A percentile compares a stretch with the other conserved stretches of the same genome.
Conservation (phyloP, 192 early-diverging fungal genomes). For the Coemansia sp. region DNA sequence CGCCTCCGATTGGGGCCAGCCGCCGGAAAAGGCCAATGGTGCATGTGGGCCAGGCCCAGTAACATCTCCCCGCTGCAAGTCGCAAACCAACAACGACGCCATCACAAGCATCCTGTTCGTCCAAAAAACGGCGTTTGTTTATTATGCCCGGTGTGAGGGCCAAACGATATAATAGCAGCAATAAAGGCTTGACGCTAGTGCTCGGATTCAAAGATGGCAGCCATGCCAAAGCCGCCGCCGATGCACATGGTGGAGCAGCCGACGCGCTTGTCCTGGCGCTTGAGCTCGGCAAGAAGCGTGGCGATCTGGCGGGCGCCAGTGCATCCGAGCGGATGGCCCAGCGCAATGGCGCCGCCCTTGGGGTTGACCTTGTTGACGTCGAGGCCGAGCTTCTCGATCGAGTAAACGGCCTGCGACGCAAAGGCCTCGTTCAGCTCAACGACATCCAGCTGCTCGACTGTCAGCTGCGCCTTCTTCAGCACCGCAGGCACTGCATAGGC, state of each 20-base stretch:
- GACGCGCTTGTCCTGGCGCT: conserved; percentile 80
- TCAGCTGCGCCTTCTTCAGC: conserved; percentile 77
- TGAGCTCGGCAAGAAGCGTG: conserved; percentile 90
- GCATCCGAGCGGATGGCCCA: conserved; percentile 93
- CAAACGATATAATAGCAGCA: neutral
- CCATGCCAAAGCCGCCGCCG: conserved; percentile 90
- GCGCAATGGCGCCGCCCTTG: conserved; percentile 97
- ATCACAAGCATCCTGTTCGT: too few relatives aligned
- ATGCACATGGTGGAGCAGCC: conserved; percentile 93
- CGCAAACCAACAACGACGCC: too few relatives aligned
- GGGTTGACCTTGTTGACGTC: conserved; percentile 93
- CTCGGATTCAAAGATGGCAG: conserved; percentile 82
- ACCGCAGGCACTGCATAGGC: conserved; percentile 92
- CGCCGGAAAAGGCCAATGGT: too few relatives aligned
- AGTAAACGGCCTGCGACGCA: conserved; percentile 95
- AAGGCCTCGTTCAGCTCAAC: conserved; percentile 98
- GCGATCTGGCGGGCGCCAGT: conserved; percentile 98
- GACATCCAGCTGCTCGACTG: conserved; percentile 78
- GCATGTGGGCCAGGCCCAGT: too few relatives aligned
- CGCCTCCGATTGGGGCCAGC: neutral
- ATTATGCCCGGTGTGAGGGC: too few relatives aligned
- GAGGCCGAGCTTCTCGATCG: conserved; percentile 84
- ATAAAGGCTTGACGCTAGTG: conserved; percentile 28
- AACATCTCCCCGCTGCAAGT: too few relatives aligned
- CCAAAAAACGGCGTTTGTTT: too few relatives aligned